Evolutionary conservation across 2,329 filamentous ascomycete species (phyloP).

Genomic region (Beauveria asiatica): DNA sequence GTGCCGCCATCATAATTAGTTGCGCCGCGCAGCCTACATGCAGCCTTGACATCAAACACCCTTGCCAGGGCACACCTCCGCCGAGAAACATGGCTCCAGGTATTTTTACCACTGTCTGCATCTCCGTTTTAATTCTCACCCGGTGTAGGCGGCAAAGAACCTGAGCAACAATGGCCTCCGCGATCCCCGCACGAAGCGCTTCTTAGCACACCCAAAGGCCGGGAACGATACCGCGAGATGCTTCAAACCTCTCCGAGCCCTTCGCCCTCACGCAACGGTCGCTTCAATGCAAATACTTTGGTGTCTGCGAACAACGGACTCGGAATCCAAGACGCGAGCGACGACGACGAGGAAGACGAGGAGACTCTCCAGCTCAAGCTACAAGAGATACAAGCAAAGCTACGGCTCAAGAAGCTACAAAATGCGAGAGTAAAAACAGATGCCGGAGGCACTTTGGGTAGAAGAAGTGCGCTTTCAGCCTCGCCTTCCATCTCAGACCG

Average conservation of each 20-base stretch:
- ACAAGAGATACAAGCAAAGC: conserved; percentile 76
- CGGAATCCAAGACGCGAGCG: conserved; percentile 34
- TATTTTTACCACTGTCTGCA: conserved; percentile 1
- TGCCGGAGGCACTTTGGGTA: conserved; percentile 10
- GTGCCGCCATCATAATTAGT: not conserved
- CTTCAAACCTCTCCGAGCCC: conserved; percentile 59
- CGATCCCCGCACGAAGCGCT: conserved; percentile 58
- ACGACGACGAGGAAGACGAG: conserved; percentile 84
- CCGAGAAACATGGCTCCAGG: conserved; percentile 15
- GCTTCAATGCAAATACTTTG: not conserved
- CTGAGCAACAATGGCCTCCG: conserved; percentile 55
- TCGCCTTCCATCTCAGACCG: conserved; percentile 2
- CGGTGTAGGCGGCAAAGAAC: conserved; percentile 20
- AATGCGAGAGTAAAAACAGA: conserved; percentile 32
- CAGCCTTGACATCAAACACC: conserved; percentile 3
- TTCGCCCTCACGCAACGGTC: conserved; percentile 41
- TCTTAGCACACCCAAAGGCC: conserved; percentile 65
- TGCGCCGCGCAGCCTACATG: conserved; percentile 4
- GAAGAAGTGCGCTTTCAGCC: conserved; percentile 10
- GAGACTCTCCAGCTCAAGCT: conserved; percentile 81
- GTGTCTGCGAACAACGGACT: conserved; percentile 26
- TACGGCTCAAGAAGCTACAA: conserved; percentile 82
- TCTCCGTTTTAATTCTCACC: conserved; percentile 11
- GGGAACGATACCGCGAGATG: conserved; percentile 63
- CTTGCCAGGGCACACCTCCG: conserved; percentile 5